Evolutionary conservation across 148 eudicot genomes (phyloP).

Genomic region (Fagopyrum homotropicum): DNA sequence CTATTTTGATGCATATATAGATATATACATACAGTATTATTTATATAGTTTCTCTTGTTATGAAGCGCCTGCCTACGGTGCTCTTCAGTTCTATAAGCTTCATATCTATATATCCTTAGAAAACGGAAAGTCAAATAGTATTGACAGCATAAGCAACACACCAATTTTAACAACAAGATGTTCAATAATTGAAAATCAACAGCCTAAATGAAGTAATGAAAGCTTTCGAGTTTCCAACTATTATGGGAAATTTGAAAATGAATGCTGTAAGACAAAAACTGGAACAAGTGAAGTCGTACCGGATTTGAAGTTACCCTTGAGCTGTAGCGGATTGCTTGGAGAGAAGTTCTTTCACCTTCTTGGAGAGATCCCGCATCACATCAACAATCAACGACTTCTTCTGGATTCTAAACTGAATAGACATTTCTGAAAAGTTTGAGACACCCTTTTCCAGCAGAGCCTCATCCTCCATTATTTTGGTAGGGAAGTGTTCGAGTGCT

Average conservation of each 20-base stretch:
- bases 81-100: neutral
- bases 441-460: slow-evolving; percentile 46
- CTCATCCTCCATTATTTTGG: slow-evolving; percentile 82
- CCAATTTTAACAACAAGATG: neutral
- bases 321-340: slow-evolving; percentile 39
- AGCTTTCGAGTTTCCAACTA: neutral
- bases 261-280: neutral
- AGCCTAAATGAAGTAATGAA: neutral
- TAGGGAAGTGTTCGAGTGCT: slow-evolving; percentile 71
- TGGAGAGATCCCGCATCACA: slow-evolving; percentile 66
- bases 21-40: neutral
- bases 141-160: neutral
- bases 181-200: slow-evolving; percentile 1
- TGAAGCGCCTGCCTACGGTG: neutral
- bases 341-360: slow-evolving; percentile 45
- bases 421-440: slow-evolving; percentile 48
- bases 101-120: neutral
- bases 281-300: neutral
- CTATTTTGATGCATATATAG: neutral
- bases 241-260: neutral
- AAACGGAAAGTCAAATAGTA: neutral
- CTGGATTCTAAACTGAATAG: slow-evolving; percentile 68
- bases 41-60: neutral
- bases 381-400: slow-evolving; percentile 71
- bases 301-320: slow-evolving; percentile 15